Conservation (phyloP, 2,329 filamentous ascomycete genomes). For the Hyphodiscus sp. region DNA sequence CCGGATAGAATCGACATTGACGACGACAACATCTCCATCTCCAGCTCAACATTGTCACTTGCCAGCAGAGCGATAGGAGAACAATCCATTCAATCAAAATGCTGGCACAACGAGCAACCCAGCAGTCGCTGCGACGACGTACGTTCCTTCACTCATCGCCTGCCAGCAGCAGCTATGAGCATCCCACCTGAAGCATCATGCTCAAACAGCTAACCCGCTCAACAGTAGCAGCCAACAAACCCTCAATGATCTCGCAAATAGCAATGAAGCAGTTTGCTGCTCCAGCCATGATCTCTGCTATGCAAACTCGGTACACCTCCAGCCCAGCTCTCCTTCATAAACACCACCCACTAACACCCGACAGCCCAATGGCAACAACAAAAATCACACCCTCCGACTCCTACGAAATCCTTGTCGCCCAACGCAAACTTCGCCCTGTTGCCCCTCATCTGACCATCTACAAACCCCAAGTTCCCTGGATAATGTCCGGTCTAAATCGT, state of each 20-base stretch:
- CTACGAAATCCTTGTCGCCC: slow-evolving; percentile 55
- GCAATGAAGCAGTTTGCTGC: slow-evolving; percentile 33
- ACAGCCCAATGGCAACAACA: slow-evolving; percentile 42
- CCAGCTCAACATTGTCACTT: background rate
- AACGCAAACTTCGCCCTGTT: slow-evolving; percentile 61
- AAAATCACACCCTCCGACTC: slow-evolving; percentile 37
- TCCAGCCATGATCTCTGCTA: slow-evolving; percentile 35
- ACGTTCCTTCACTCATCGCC: slow-evolving; percentile 18
- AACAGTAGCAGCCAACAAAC: slow-evolving; percentile 38
- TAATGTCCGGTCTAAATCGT: slow-evolving; percentile 52
- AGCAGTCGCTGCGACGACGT: slow-evolving; percentile 38
- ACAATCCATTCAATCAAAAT: slow-evolving; percentile 29
- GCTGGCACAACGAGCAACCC: slow-evolving; percentile 37
- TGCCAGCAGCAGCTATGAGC: slow-evolving; percentile 1
- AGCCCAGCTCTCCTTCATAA: background rate
- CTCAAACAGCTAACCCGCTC: slow-evolving; percentile 7
- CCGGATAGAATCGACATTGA: slow-evolving; percentile 15
- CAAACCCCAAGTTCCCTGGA: slow-evolving; percentile 64
- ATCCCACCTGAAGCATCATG: slow-evolving; percentile 8
- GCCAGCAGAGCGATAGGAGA: slow-evolving; percentile 1
- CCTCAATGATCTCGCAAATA: slow-evolving; percentile 33
- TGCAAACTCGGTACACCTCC: slow-evolving; percentile 41
- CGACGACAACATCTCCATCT: slow-evolving; percentile 19
- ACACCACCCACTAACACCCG: slow-evolving; percentile 8
- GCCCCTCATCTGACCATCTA: slow-evolving; percentile 67